These are phyloP conservation scores for Coemansia sp. DNA, from an alignment of 192 early-diverging fungal species.

Conservation along the genomic window DNA sequence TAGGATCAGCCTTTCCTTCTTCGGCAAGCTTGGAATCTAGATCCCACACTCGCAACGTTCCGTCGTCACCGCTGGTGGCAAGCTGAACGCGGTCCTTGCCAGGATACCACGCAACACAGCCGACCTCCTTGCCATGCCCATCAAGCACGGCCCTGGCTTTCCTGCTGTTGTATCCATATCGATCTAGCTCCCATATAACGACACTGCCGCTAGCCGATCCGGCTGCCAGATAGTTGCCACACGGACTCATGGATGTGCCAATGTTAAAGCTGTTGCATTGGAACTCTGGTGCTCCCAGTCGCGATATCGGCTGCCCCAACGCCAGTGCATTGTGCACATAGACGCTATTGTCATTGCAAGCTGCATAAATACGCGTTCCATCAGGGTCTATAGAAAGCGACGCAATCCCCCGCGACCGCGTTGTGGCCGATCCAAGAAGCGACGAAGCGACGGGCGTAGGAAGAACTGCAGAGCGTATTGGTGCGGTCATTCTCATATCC, in stretches of 20 bases:
- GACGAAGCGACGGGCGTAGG: slow-evolving; percentile 49
- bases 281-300: slow-evolving; percentile 62
- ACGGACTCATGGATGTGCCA: slow-evolving; percentile 67
- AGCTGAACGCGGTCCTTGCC: slow-evolving; percentile 57
- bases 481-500: slow-evolving; percentile 68
- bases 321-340: slow-evolving; percentile 68
- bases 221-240: slow-evolving; percentile 68
- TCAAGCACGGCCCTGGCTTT: slow-evolving; percentile 53
- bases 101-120: slow-evolving; percentile 74
- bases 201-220: slow-evolving; percentile 68
- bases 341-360: slow-evolving; percentile 67
- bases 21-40: slow-evolving; percentile 26
- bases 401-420: slow-evolving; percentile 57
- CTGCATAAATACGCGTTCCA: slow-evolving; percentile 68
- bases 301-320: slow-evolving; percentile 53
- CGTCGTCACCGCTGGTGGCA: slow-evolving; percentile 77
- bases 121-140: slow-evolving; percentile 69
- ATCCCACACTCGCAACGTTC: slow-evolving; percentile 73
- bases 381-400: slow-evolving; percentile 65
- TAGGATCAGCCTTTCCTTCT: slow-evolving; percentile 21
- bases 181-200: slow-evolving; percentile 72
- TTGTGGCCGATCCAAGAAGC: slow-evolving; percentile 35
- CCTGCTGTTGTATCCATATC: slow-evolving; percentile 29
- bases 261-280: slow-evolving; percentile 69
- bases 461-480: slow-evolving; percentile 38